Conservation (phyloP, 2,329 filamentous ascomycete genomes). For the Cladorrhinum sp. region DNA sequence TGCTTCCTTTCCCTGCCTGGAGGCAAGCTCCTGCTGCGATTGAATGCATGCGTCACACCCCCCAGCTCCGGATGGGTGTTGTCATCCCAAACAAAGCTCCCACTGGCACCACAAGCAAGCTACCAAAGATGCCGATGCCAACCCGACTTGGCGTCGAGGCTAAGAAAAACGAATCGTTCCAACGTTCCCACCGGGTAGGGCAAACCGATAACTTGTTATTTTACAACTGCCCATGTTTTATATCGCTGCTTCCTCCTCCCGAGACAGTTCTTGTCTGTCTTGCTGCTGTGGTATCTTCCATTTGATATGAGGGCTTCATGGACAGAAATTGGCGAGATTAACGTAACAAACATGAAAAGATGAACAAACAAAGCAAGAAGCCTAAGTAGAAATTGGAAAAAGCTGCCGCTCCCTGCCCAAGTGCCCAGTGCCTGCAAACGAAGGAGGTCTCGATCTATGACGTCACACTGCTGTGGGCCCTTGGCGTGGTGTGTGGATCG, state of each 20-base stretch:
- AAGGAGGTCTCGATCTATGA: conserved; percentile 19
- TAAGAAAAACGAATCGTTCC: not conserved
- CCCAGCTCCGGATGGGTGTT: conserved; percentile 7
- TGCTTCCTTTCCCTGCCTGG: not conserved
- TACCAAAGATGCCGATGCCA: not conserved
- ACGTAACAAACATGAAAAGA: conserved; percentile 11
- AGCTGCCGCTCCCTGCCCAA: not conserved
- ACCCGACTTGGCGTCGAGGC: not conserved
- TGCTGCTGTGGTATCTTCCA: not conserved
- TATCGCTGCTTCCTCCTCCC: not conserved
- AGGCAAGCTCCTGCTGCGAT: conserved; percentile 8
- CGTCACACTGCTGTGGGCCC: conserved; percentile 13
- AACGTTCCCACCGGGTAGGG: not conserved
- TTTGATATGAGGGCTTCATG: not conserved
- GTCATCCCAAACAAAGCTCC: conserved; percentile 15
- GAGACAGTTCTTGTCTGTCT: too few relatives aligned
- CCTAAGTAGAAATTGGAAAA: not conserved
- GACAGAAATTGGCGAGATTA: conserved; percentile 6
- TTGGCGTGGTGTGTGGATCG: conserved; percentile 1
- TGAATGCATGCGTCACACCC: conserved; percentile 23
- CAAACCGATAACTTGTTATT: not conserved
- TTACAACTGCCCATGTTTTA: not conserved
- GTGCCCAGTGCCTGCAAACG: conserved; percentile 10
- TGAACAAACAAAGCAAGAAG: not conserved
- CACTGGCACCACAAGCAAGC: not conserved